Percentiles rank a stretch among this genome's conserved stretches.
These are phyloP conservation scores for Escallonia rubra DNA, from an alignment of 129 eudicot species.

Conservation along the genomic window DNA sequence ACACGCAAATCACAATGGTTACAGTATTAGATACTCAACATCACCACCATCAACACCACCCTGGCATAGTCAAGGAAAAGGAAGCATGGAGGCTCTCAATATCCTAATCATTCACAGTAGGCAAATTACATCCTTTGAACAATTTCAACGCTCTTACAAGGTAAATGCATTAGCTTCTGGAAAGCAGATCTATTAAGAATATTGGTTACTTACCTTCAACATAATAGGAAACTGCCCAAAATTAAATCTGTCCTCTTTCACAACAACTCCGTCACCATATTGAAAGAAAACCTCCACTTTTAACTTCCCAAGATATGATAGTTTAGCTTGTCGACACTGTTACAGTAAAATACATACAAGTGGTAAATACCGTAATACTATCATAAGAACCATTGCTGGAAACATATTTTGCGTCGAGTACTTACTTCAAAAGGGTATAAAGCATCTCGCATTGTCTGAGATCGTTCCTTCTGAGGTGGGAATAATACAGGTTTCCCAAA, in stretches of 20 bases:
- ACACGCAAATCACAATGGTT: no score
- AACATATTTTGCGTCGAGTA: not conserved
- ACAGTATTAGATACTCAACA: no score
- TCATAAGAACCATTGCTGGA: not conserved
- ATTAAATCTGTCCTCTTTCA: constrained; percentile 41
- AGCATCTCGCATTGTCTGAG: constrained; percentile 14
- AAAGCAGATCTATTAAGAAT: not conserved
- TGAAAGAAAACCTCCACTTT: constrained; percentile 53
- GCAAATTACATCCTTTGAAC: no score
- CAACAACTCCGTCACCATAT: constrained; percentile 45
- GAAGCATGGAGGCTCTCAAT: no score
- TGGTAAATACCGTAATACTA: not conserved
- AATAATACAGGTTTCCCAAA: constrained; percentile 51
- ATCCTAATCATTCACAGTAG: no score
- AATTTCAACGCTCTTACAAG: no score
- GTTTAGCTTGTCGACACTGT: constrained; percentile 96
- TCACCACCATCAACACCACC: no score
- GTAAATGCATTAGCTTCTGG: no score
- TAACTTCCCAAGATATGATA: constrained; percentile 68
- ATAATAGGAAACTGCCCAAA: constrained; percentile 84
- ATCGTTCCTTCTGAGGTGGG: constrained; percentile 64
- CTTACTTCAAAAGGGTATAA: constrained; percentile 72
- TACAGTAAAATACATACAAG: constrained; percentile 10
- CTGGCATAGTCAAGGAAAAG: no score
- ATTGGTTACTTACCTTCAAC: constrained; percentile 53